These are phyloP conservation scores for Cornus suecica DNA, from an alignment of 148 eudicot species.

Conservation along the genomic window DNA sequence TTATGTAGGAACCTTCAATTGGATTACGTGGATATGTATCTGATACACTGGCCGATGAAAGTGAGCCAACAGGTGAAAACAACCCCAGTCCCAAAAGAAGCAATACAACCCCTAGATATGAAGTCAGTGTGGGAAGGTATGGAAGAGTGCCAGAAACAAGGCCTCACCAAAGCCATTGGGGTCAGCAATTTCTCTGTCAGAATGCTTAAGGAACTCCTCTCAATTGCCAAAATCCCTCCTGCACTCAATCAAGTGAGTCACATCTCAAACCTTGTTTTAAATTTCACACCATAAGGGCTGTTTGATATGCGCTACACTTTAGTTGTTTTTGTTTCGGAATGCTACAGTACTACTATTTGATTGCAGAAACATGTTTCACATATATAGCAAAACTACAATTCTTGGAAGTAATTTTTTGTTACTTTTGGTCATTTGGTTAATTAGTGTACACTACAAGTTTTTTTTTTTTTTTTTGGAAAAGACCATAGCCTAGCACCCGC, in stretches of 20 bases:
- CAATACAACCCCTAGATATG: constrained; percentile 44
- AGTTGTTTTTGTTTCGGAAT: too few relatives aligned
- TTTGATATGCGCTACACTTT: too few relatives aligned
- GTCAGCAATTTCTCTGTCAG: constrained; percentile 68
- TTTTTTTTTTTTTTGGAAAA: too few relatives aligned
- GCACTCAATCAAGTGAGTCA: constrained; percentile 70
- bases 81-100: constrained; percentile 40
- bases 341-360: too few relatives aligned
- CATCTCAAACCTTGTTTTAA: background rate
- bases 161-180: constrained; percentile 70
- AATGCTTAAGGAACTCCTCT: constrained; percentile 45
- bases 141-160: constrained; percentile 68
- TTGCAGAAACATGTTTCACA: too few relatives aligned
- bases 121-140: constrained; percentile 64
- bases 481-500: too few relatives aligned
- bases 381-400: too few relatives aligned
- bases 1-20: constrained; percentile 51
- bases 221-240: constrained; percentile 63
- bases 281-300: too few relatives aligned
- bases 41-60: constrained; percentile 69
- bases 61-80: constrained; percentile 32
- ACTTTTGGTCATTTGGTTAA: too few relatives aligned
- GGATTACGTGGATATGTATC: constrained; percentile 65
- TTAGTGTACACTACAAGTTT: too few relatives aligned
- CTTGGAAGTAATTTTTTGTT: too few relatives aligned